Evolutionary conservation across 306 rosid species (phyloP).

Genomic region (Prunus armeniaca): DNA sequence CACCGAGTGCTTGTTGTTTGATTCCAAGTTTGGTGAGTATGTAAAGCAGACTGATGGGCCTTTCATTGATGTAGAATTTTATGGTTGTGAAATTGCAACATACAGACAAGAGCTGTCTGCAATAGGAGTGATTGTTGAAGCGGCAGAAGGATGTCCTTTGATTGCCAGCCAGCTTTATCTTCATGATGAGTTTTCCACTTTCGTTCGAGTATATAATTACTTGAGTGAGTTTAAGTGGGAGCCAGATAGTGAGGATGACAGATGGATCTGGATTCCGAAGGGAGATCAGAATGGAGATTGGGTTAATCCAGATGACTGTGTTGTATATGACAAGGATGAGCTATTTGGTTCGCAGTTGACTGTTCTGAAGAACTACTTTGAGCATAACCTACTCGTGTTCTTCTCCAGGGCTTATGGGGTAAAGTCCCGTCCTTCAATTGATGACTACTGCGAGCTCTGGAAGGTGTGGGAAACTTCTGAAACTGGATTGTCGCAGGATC

Average conservation of each 20-base stretch:
- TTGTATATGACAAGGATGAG: constrained; percentile 43
- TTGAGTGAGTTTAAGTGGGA: constrained; percentile 39
- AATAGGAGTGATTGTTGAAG: constrained; percentile 49
- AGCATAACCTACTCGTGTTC: constrained; percentile 31
- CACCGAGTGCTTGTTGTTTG: constrained; percentile 45
- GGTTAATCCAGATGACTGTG: constrained; percentile 44
- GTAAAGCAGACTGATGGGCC: constrained; percentile 58
- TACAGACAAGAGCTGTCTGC: constrained; percentile 47
- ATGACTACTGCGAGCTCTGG: constrained; percentile 62
- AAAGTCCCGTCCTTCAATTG: constrained; percentile 38
- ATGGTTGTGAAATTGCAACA: constrained; percentile 34
- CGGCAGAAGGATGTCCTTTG: constrained; percentile 35
- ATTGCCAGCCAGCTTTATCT: constrained; percentile 41
- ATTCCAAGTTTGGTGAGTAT: constrained; percentile 33
- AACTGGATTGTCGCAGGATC: constrained; percentile 26
- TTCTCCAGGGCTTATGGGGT: constrained; percentile 40
- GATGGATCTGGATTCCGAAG: constrained; percentile 54
- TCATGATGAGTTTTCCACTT: constrained; percentile 25
- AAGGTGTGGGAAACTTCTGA: constrained; percentile 50
- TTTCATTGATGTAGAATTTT: constrained; percentile 51
- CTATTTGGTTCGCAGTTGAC: constrained; percentile 46
- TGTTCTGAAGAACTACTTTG: constrained; percentile 39
- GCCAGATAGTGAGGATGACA: constrained; percentile 30
- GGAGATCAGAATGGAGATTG: constrained; percentile 34
- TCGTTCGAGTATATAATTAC: constrained; percentile 42